Conservation (phyloP, 1,139 yeast genomes). For the Arxiozyma slooffiae region DNA sequence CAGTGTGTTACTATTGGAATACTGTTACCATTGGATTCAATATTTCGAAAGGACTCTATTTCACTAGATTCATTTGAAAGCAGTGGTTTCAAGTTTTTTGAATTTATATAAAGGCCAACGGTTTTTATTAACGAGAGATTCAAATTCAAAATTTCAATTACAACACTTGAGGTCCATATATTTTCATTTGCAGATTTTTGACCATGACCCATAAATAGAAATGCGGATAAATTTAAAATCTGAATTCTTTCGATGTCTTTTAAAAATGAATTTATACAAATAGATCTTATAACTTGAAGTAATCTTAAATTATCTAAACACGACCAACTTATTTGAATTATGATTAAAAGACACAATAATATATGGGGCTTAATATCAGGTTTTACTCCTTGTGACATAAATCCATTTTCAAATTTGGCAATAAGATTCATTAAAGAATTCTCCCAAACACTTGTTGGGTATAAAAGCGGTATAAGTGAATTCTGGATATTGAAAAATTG, state of each 20-base stretch:
- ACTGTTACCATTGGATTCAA: background rate
- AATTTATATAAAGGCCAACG: constrained; percentile 22
- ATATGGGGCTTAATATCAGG: background rate
- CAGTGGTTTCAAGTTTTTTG: constrained; percentile 17
- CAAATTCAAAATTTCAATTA: constrained; percentile 16
- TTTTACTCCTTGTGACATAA: background rate
- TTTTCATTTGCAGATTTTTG: background rate
- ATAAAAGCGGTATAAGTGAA: constrained; percentile 23
- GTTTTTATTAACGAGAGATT: constrained; percentile 16
- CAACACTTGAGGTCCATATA: background rate
- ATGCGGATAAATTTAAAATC: constrained; percentile 17
- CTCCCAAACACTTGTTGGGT: constrained; percentile 12
- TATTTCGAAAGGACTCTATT: background rate
- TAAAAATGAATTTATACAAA: constrained; percentile 12
- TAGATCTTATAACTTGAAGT: constrained; percentile 22
- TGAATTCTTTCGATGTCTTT: constrained; percentile 18
- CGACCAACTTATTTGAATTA: constrained; percentile 26
- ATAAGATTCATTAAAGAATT: constrained; percentile 4
- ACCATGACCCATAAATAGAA: constrained; percentile 22
- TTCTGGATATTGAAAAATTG: constrained; percentile 19
- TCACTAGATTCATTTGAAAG: background rate
- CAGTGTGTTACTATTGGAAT: constrained; percentile 19
- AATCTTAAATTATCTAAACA: constrained; percentile 23
- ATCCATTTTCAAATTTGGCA: background rate
- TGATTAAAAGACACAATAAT: constrained; percentile 16